These are phyloP conservation scores for Malassezia sympodialis DNA, from an alignment of 1,284 basidiomycete genomes.

Conservation along the genomic window DNA sequence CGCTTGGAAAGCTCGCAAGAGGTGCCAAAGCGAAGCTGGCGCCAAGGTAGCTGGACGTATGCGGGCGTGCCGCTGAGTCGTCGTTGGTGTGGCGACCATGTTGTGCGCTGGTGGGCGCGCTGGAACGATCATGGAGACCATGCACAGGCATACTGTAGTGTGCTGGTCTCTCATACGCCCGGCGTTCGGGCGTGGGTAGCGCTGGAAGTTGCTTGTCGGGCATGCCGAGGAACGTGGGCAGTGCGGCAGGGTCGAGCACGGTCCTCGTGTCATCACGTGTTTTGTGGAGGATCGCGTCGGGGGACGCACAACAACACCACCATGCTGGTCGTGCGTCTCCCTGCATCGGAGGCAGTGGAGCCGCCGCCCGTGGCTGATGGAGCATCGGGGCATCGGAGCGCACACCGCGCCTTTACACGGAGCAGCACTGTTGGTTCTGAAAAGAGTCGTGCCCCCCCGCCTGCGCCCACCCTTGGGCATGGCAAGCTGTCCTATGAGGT, in stretches of 20 bases:
- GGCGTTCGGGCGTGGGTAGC: background rate
- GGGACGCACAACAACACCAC: background rate
- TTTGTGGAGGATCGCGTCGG: background rate
- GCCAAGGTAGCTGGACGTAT: slow-evolving; percentile 1
- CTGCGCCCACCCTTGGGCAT: background rate
- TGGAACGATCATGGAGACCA: background rate
- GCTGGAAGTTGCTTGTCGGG: background rate
- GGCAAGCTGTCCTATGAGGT: slow-evolving; percentile 3
- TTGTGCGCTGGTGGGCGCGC: background rate
- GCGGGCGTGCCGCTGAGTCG: background rate
- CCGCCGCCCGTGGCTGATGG: background rate
- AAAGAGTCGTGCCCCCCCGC: background rate
- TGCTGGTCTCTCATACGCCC: background rate
- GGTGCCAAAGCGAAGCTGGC: background rate
- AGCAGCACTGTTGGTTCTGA: slow-evolving; percentile 2
- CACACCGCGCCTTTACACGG: background rate
- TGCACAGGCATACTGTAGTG: background rate
- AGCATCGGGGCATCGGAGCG: background rate
- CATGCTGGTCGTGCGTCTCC: slow-evolving; percentile 17
- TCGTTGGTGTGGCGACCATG: background rate
- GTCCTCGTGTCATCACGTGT: background rate
- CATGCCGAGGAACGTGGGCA: background rate
- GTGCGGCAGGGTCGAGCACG: background rate
- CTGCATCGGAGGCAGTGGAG: slow-evolving; percentile 3
- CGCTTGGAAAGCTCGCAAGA: background rate